These are phyloP conservation scores for Jatropha curcas DNA, from an alignment of 345 rosid species.

Conservation along the genomic window DNA sequence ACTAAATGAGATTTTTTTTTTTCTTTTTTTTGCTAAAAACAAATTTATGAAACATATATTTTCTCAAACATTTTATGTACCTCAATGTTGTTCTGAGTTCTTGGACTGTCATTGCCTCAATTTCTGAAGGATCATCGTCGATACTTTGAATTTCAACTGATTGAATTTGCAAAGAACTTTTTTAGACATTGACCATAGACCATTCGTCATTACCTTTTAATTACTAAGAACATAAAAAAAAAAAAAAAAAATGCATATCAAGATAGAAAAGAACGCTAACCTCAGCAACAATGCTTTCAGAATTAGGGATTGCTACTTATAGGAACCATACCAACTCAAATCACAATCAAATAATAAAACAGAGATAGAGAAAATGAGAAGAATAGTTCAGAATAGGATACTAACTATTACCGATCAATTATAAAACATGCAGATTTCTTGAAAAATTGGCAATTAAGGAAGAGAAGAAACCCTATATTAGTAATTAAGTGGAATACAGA, in stretches of 20 bases:
- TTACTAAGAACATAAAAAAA: background rate
- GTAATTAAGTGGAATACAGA: too few species aligned
- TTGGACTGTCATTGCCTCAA: slow-evolving; percentile 72
- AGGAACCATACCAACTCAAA: too few species aligned
- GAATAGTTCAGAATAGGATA: too few species aligned
- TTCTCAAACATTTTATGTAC: slow-evolving; percentile 35
- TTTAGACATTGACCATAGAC: slow-evolving; percentile 3
- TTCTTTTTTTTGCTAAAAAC: background rate
- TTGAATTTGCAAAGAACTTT: slow-evolving; percentile 9
- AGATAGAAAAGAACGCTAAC: slow-evolving; percentile 11
- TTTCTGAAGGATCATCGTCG: slow-evolving; percentile 42
- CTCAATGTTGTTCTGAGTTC: slow-evolving; percentile 64
- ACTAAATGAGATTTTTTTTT: too few species aligned
- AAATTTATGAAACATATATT: background rate
- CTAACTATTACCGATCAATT: too few species aligned
- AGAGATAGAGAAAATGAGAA: too few species aligned
- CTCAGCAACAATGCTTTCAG: slow-evolving; percentile 29
- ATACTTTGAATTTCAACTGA: slow-evolving; percentile 31
- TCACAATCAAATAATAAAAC: too few species aligned
- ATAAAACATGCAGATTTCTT: too few species aligned
- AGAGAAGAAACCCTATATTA: too few species aligned
- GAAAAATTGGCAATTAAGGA: too few species aligned
- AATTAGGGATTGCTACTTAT: slow-evolving; percentile 20
- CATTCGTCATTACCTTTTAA: background rate
- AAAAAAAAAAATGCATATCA: too few species aligned